phyloP scores from a whole-genome alignment of 306 rosid genomes.

The Inga oerstediana region DNA sequence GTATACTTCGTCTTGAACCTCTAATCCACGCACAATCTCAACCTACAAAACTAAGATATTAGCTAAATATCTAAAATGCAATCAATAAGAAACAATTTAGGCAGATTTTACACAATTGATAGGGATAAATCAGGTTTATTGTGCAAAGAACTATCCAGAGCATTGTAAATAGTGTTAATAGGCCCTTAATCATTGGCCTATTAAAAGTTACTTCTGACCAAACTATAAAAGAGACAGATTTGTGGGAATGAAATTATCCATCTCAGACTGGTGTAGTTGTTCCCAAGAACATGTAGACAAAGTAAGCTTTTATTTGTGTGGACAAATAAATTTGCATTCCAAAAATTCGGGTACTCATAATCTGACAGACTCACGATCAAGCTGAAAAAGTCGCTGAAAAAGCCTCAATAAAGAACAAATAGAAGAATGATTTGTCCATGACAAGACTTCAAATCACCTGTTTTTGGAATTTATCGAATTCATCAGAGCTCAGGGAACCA shows the following conservation, averaged over 20 bases:
- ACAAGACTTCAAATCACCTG: constrained; percentile 51
- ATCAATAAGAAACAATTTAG: constrained; percentile 25
- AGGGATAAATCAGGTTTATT: neutral
- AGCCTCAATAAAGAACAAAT: neutral
- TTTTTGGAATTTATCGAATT: constrained; percentile 64
- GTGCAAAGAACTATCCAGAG: neutral
- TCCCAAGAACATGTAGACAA: constrained; percentile 18
- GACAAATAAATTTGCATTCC: neutral
- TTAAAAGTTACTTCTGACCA: neutral
- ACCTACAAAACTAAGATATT: constrained; percentile 53
- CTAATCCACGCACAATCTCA: constrained; percentile 71
- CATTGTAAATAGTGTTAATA: neutral
- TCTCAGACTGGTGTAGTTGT: neutral
- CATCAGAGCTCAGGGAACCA: constrained; percentile 68
- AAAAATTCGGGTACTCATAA: neutral
- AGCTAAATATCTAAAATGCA: neutral
- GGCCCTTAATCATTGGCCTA: constrained; percentile 12
- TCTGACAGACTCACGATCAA: neutral
- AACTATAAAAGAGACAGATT: constrained; percentile 9
- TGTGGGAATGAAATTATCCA: neutral
- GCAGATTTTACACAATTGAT: neutral
- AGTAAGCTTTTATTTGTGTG: constrained; percentile 1
- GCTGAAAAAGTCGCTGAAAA: neutral
- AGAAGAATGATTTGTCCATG: neutral
- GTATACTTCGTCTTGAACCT: constrained; percentile 72